A percentile compares a stretch with the other conserved stretches of the same genome.
Conservation (phyloP, 2,329 filamentous ascomycete species). For the Pseudocercospora pini-densiflorae region DNA sequence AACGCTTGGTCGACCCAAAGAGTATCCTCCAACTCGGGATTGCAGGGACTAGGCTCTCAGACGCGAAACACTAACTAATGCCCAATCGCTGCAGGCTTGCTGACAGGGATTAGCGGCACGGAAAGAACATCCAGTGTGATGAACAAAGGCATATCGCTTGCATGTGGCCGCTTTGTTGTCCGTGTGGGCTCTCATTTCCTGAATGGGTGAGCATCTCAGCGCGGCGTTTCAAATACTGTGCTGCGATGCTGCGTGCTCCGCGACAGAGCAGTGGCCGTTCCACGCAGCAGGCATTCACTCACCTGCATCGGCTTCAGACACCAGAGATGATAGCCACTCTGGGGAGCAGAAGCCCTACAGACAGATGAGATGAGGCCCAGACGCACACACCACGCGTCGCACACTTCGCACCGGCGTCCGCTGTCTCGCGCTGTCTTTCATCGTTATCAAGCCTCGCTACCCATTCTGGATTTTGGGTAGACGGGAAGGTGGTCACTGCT, state of each 20-base stretch:
- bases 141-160: slow-evolving; percentile 28
- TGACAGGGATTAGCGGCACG: slow-evolving; percentile 20
- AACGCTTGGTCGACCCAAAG: background rate
- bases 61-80: slow-evolving; percentile 15
- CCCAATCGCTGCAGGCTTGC: slow-evolving; percentile 10
- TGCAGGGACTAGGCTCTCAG: slow-evolving; percentile 11
- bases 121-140: slow-evolving; percentile 15
- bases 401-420: slow-evolving; percentile 6
- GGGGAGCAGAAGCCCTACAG: background rate
- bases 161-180: slow-evolving; percentile 29
- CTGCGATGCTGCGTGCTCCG: slow-evolving; percentile 4
- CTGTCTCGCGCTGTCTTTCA: slow-evolving; percentile 6
- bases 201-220: slow-evolving; percentile 21
- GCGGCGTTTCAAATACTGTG: slow-evolving; percentile 28
- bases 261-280: background rate
- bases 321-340: background rate
- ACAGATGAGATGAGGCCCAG: background rate
- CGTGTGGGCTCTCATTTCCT: slow-evolving; percentile 29
- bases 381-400: slow-evolving; percentile 5
- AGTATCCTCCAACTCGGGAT: slow-evolving; percentile 12
- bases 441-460: slow-evolving; percentile 8
- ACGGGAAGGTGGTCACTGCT: slow-evolving; percentile 32
- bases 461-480: slow-evolving; percentile 10
- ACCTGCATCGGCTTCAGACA: background rate
- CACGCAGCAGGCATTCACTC: slow-evolving; percentile 11